phyloP scores from a whole-genome alignment of 768 basidiomycete species.

The Pilatotrama ljubarskyi region DNA sequence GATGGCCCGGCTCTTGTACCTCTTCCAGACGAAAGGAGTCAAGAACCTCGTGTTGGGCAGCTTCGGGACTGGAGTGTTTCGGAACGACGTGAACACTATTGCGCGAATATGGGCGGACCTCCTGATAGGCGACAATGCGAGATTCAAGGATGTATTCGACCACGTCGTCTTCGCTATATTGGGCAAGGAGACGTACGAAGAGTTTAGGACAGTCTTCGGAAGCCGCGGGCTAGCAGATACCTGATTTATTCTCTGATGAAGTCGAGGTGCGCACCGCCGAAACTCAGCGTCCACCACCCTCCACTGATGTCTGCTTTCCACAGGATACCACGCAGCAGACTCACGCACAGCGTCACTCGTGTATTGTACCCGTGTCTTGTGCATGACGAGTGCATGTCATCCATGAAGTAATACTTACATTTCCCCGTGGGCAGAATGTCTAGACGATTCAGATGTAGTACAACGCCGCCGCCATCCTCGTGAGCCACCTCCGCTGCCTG shows the following conservation, averaged over 20 bases:
- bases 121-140: constrained; percentile 46
- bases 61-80: constrained; percentile 80
- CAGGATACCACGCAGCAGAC: too few species aligned
- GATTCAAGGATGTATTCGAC: constrained; percentile 61
- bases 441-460: not conserved
- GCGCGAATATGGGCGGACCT: constrained; percentile 68
- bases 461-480: not conserved
- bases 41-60: constrained; percentile 66
- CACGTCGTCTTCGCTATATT: constrained; percentile 68
- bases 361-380: too few species aligned
- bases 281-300: too few species aligned
- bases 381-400: too few species aligned
- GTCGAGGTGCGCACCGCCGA: not conserved
- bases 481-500: constrained; percentile 5
- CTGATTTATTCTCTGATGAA: not conserved
- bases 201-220: constrained; percentile 40
- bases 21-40: constrained; percentile 63
- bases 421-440: too few species aligned
- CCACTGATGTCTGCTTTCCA: too few species aligned
- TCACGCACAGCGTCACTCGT: too few species aligned
- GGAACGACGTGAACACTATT: constrained; percentile 58
- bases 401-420: too few species aligned
- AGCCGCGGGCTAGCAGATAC: not conserved
- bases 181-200: constrained; percentile 47
- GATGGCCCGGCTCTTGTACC: constrained; percentile 64